These are phyloP conservation scores for Aspergillus sp. DNA, from an alignment of 2,329 filamentous ascomycete species.

Conservation along the genomic window DNA sequence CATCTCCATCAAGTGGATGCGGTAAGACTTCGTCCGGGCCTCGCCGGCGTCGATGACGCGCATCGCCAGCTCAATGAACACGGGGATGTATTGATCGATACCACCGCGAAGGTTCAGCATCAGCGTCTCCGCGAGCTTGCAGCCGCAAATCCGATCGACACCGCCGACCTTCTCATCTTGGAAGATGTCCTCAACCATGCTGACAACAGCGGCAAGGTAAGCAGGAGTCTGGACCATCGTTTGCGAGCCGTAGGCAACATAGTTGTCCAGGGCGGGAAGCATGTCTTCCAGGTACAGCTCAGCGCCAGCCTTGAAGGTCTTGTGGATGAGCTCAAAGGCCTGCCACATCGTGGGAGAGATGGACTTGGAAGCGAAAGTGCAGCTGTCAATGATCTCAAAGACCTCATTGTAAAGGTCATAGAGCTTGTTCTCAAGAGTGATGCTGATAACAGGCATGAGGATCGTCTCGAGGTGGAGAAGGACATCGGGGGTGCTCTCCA, in stretches of 20 bases:
- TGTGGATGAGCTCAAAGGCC: conserved; percentile 93
- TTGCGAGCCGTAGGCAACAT: conserved; percentile 85
- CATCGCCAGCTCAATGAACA: conserved; percentile 91
- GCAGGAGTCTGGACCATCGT: conserved; percentile 79
- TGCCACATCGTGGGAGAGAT: conserved; percentile 99
- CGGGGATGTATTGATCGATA: conserved; percentile 83
- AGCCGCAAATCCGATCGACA: conserved; percentile 93
- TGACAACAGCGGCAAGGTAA: conserved; percentile 84
- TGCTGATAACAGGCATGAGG: conserved; percentile 93
- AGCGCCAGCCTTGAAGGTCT: conserved; percentile 94
- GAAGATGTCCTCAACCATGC: conserved; percentile 96
- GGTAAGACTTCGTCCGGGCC: conserved; percentile 86
- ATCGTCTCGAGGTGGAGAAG: conserved; percentile 92
- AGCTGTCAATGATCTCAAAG: conserved; percentile 99
- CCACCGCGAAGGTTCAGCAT: conserved; percentile 92
- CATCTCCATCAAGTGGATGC: conserved; percentile 97
- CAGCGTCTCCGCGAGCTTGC: conserved; percentile 94
- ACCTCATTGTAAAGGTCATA: conserved; percentile 98
- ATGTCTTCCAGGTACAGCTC: conserved; percentile 98
- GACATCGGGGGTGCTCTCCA: conserved; percentile 96
- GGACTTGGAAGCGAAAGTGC: conserved; percentile 93
- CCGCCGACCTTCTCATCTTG: conserved; percentile 87
- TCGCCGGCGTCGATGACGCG: conserved; percentile 70
- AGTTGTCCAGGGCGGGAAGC: conserved; percentile 97
- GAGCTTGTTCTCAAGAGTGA: conserved; percentile 96